Evolutionary conservation across 2,329 filamentous ascomycete genomes (phyloP).

Genomic region (Penicillium glabrum): DNA sequence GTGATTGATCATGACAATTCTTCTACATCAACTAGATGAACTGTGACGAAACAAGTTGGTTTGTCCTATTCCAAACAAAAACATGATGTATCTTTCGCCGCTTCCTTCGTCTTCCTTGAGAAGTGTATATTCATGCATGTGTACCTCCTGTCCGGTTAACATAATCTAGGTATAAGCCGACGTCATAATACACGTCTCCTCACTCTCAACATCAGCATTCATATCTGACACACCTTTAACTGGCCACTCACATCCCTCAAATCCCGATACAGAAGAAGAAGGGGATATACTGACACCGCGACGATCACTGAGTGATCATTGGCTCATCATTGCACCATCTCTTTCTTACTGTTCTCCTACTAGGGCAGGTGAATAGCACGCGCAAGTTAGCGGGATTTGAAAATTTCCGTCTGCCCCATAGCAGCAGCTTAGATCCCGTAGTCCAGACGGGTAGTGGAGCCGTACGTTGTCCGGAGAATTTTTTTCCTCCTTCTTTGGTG

Average conservation of each 20-base stretch:
- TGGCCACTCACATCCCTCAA: not conserved
- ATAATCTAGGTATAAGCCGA: not conserved
- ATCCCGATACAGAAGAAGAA: not conserved
- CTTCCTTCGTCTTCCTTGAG: not conserved
- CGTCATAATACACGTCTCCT: not conserved
- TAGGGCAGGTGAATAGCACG: not conserved
- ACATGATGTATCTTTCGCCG: not conserved
- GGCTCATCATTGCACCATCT: not conserved
- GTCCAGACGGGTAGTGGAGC: not conserved
- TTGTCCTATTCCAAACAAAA: not conserved
- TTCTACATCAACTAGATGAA: not conserved
- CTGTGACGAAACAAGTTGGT: not conserved
- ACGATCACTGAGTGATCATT: not conserved
- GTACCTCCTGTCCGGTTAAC: not conserved
- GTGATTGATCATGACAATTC: not conserved
- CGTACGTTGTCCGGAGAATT: not conserved
- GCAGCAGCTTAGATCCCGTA: not conserved
- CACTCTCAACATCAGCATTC: not conserved
- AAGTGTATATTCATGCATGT: not conserved
- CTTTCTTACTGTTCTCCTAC: not conserved
- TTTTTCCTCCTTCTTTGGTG: not conserved
- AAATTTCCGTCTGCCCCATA: not conserved
- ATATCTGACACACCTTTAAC: not conserved
- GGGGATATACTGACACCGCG: not conserved
- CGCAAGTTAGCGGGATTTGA: not conserved